Evolutionary conservation across 2,329 filamentous ascomycete genomes (phyloP).

Genomic region (Geosmithia flava): DNA sequence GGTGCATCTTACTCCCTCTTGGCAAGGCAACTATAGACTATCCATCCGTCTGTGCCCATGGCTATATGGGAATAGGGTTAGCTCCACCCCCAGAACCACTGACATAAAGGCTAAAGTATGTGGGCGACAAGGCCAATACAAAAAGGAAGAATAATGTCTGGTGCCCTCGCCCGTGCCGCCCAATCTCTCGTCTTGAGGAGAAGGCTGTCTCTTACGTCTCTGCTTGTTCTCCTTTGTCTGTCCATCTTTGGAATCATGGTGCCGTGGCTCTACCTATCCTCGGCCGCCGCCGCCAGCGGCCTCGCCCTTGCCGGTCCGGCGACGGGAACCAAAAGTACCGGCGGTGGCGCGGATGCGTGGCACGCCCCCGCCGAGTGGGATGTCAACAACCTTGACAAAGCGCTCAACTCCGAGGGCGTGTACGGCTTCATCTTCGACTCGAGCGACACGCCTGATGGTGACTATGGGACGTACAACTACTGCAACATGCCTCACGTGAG

Average conservation of each 20-base stretch:
- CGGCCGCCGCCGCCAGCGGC: slow-evolving; percentile 2
- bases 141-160: background rate
- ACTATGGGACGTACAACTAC: slow-evolving; percentile 62
- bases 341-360: slow-evolving; percentile 34
- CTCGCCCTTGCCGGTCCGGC: background rate
- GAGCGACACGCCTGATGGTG: slow-evolving; percentile 40
- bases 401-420: slow-evolving; percentile 45
- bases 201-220: background rate
- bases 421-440: slow-evolving; percentile 67
- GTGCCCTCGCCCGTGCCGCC: background rate
- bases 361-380: slow-evolving; percentile 39
- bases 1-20: too few relatives aligned
- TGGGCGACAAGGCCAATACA: background rate
- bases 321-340: background rate
- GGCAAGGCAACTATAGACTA: too few relatives aligned
- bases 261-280: background rate
- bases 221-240: background rate
- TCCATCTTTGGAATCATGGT: slow-evolving; percentile 1
- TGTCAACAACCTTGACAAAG: slow-evolving; percentile 49
- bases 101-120: background rate
- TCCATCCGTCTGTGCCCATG: too few relatives aligned
- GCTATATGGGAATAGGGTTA: too few relatives aligned
- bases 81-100: too few relatives aligned
- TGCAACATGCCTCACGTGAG: slow-evolving; percentile 87
- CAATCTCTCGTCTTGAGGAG: background rate